Percentiles rank a stretch among this genome's conserved stretches.
Conservation (phyloP, 2,329 filamentous ascomycete species). For the Phialophora macrospora region DNA sequence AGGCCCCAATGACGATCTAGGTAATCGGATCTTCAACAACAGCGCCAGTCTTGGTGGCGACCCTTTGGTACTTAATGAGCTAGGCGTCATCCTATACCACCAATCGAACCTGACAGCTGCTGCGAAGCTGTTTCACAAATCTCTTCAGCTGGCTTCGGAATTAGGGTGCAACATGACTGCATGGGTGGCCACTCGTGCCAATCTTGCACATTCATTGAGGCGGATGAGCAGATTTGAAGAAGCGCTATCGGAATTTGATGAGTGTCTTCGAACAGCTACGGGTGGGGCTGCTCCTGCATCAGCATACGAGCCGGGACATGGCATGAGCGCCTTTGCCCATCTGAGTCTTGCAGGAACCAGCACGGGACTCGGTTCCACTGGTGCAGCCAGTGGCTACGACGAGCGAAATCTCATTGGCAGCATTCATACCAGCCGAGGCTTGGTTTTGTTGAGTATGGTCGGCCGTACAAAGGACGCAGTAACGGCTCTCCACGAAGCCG, state of each 20-base stretch:
- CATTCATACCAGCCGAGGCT: slow-evolving; percentile 63
- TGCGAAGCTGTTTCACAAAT: slow-evolving; percentile 75
- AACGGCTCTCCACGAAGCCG: slow-evolving; percentile 75
- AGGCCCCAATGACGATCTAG: slow-evolving; percentile 35
- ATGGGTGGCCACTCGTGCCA: slow-evolving; percentile 82
- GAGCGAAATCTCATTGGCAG: slow-evolving; percentile 53
- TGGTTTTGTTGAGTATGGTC: slow-evolving; percentile 78
- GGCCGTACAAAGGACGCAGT: slow-evolving; percentile 77
- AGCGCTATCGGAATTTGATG: slow-evolving; percentile 80
- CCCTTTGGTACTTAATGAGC: slow-evolving; percentile 89
- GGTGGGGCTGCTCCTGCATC: slow-evolving; percentile 62
- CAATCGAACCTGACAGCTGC: slow-evolving; percentile 79
- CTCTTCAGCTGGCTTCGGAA: slow-evolving; percentile 76
- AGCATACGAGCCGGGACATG: slow-evolving; percentile 28
- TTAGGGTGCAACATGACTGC: slow-evolving; percentile 82
- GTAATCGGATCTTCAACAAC: slow-evolving; percentile 33
- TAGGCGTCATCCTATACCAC: slow-evolving; percentile 95
- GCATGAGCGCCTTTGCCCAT: slow-evolving; percentile 32
- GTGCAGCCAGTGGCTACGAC: slow-evolving; percentile 53
- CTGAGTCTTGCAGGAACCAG: slow-evolving; percentile 29
- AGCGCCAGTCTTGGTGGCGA: slow-evolving; percentile 58
- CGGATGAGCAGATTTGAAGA: slow-evolving; percentile 70
- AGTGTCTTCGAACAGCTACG: slow-evolving; percentile 76
- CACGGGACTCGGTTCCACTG: slow-evolving; percentile 38
- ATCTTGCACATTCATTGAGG: slow-evolving; percentile 85